Evolutionary conservation across 2,329 filamentous ascomycete species (phyloP).

Genomic region (Metarhizium album): DNA sequence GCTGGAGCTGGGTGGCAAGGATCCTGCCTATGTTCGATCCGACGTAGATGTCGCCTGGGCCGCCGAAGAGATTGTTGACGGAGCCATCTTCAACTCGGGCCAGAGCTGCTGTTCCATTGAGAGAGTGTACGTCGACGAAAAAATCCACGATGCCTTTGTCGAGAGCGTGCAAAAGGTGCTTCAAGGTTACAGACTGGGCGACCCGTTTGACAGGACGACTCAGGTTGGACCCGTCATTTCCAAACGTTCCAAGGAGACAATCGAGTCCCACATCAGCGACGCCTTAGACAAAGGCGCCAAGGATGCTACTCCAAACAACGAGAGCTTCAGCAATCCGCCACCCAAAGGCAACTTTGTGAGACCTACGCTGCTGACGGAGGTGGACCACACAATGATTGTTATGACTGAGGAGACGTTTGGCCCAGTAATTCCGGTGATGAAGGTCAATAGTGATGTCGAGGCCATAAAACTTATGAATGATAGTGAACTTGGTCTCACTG

Average conservation of each 20-base stretch:
- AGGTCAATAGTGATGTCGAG: conserved; percentile 70
- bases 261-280: conserved; percentile 70
- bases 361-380: conserved; percentile 70
- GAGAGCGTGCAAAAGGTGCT: conserved; percentile 70
- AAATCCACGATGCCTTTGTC: conserved; percentile 75
- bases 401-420: conserved; percentile 96
- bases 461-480: conserved; percentile 86
- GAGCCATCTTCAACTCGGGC: conserved; percentile 96
- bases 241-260: conserved; percentile 62
- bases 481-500: conserved; percentile 85
- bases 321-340: conserved; percentile 61
- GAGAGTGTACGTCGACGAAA: conserved; percentile 80
- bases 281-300: conserved; percentile 75
- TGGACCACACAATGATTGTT: conserved; percentile 72
- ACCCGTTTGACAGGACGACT: conserved; percentile 68
- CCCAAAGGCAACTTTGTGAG: conserved; percentile 79
- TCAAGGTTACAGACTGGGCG: conserved; percentile 73
- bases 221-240: conserved; percentile 86
- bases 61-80: conserved; percentile 89
- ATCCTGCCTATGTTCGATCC: conserved; percentile 76
- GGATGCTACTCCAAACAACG: conserved; percentile 74
- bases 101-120: conserved; percentile 94
- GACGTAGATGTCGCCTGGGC: conserved; percentile 89
- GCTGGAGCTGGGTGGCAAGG: conserved; percentile 88
- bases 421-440: conserved; percentile 82